Evolutionary conservation across 2,329 filamentous ascomycete genomes (phyloP).

Genomic region (Ascochyta pisi): DNA sequence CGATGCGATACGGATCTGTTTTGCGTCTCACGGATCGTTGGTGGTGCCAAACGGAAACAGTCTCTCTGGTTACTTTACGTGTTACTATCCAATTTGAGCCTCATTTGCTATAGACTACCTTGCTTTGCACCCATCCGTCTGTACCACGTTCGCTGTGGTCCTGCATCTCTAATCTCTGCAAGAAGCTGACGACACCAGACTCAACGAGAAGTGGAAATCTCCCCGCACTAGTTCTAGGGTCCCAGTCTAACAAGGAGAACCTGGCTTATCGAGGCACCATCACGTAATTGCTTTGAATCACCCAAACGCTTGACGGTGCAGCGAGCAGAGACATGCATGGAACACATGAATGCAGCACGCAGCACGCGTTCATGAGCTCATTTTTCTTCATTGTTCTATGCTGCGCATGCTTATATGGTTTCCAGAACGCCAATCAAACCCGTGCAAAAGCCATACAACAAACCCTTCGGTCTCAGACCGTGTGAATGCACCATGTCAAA

Average conservation of each 20-base stretch:
- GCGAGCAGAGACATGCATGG: neutral
- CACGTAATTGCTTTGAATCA: conserved; percentile 5
- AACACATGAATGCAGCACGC: no score
- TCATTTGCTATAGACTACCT: conserved; percentile 36
- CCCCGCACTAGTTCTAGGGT: conserved; percentile 12
- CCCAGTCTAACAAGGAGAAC: conserved; percentile 4
- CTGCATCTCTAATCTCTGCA: neutral
- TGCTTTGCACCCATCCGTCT: no score
- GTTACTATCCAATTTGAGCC: conserved; percentile 49
- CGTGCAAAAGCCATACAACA: neutral
- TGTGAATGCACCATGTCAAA: conserved; percentile 16
- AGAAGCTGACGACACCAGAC: neutral
- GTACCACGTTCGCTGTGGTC: no score
- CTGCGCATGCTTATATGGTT: conserved; percentile 9
- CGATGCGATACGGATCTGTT: conserved; percentile 24
- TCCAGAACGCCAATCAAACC: conserved; percentile 8
- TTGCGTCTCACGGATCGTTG: conserved; percentile 45
- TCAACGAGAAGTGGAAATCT: neutral
- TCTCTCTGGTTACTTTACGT: conserved; percentile 47
- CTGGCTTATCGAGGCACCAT: conserved; percentile 1
- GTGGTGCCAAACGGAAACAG: conserved; percentile 40
- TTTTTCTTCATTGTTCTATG: conserved; percentile 19
- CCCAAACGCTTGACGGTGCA: neutral
- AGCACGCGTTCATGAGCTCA: neutral
- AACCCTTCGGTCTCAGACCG: conserved; percentile 11